Conservation (phyloP, 164 flowering plant genomes). For the Kingdonia uniflora region DNA sequence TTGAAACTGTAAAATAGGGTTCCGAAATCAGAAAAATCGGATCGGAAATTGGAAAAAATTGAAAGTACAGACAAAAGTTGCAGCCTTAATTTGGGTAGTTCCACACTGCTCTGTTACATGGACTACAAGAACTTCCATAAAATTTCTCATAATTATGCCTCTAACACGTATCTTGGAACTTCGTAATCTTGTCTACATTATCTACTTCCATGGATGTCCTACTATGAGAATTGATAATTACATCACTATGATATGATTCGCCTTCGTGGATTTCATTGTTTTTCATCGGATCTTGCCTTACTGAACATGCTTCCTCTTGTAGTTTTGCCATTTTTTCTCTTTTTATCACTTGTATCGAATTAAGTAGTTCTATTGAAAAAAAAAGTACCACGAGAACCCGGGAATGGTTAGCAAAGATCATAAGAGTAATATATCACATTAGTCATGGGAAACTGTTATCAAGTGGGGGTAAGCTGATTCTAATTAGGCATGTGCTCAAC, state of each 20-base stretch:
- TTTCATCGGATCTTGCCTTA: slow-evolving; percentile 10
- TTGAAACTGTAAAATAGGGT: too few species aligned
- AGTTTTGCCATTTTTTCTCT: slow-evolving; percentile 85
- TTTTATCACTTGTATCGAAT: slow-evolving; percentile 82
- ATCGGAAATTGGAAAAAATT: too few species aligned
- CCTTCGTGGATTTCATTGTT: slow-evolving; percentile 1
- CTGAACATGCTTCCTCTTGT: slow-evolving; percentile 52
- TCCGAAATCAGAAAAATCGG: too few species aligned
- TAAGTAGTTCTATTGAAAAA: too few species aligned
- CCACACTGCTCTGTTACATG: slow-evolving; percentile 20
- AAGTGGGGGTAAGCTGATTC: too few species aligned
- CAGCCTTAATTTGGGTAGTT: slow-evolving; percentile 22
- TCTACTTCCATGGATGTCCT: slow-evolving; percentile 14
- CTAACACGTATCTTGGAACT: slow-evolving; percentile 16
- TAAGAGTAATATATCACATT: too few species aligned
- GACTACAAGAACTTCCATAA: slow-evolving; percentile 15
- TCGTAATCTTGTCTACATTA: slow-evolving; percentile 7
- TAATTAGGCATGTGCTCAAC: too few species aligned
- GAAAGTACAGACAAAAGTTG: too few species aligned
- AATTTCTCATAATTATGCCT: slow-evolving; percentile 19
- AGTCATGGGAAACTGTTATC: too few species aligned
- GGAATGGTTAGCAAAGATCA: too few species aligned
- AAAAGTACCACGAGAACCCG: too few species aligned
- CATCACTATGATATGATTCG: slow-evolving; percentile 8
- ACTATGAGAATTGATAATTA: slow-evolving; percentile 2